Evolutionary conservation across 331 rosid species (phyloP), one percentile per base, ranked within the genome.

Genomic region (Rhamnella rubrinervis): DNA sequence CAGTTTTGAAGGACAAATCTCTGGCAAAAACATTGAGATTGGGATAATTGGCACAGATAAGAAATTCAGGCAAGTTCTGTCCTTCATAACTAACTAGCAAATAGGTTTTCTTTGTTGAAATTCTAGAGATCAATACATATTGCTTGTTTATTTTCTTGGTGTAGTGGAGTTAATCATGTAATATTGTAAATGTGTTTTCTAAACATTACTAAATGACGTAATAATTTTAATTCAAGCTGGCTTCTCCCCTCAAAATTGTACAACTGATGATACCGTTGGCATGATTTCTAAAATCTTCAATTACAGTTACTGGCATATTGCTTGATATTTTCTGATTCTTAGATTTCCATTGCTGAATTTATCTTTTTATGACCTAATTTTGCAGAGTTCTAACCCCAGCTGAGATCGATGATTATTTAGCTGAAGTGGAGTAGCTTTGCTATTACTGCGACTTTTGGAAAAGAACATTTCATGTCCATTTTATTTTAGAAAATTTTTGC

Each of bases 1-100:
- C 77, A 88, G 98, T 55, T 93, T 93, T 68, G 97, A 93, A 83
- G 98, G 98, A 56, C 98, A 90, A 78, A 93, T 93, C 77, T 93
- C 98, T 8, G 78, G 89, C 44, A 93, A 93, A 80, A 93, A 93
- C 79, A 93, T 93, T 62, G 95, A 90, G 84, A 93, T 93, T 76
- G 98, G 97, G 74, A 84, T 90, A 69, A 93, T 93, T 61, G 86
- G 92, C 7, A 62, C 81, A 0, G 98, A 93, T 83, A 93, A 84
- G 76, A 90, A 77, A 72, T 93, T 93, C 92, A 93, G 97, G 98
- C 77, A 74, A 63, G 73, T 66, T 79, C 37, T 66, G 4, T 59
- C 7, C 57, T 41, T 63, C 37, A 58, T 66, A 35, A 8, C 46
- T 77, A 39, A 7, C 28, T 47, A 47, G 57, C 26, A 23, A 25